Evolutionary conservation across 768 basidiomycete genomes (phyloP).

Genomic region (Solioccasus polychromus): DNA sequence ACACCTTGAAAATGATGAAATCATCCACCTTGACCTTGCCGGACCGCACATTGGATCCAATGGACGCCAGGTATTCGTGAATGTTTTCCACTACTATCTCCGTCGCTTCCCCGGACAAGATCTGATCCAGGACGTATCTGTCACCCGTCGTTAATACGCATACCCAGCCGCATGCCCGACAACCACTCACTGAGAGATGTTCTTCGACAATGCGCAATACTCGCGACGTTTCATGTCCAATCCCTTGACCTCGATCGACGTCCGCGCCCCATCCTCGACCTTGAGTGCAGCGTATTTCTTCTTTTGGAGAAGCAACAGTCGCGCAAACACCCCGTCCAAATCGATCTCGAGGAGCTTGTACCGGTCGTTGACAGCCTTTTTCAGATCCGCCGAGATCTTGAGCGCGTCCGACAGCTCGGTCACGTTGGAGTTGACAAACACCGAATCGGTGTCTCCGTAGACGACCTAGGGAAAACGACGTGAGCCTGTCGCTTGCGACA

Average conservation of each 20-base stretch:
- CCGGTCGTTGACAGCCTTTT: constrained; percentile 93
- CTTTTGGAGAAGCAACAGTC: constrained; percentile 91
- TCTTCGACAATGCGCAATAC: constrained; percentile 89
- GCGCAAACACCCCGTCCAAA: constrained; percentile 89
- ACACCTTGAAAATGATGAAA: constrained; percentile 91
- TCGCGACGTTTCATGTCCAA: constrained; percentile 99
- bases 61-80: constrained; percentile 80
- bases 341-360: constrained; percentile 97
- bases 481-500: too few species aligned
- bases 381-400: constrained; percentile 88
- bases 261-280: constrained; percentile 77
- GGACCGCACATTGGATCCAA: constrained; percentile 75
- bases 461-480: constrained; percentile 68
- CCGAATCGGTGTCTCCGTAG: constrained; percentile 98
- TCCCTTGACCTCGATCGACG: constrained; percentile 90
- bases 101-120: constrained; percentile 87
- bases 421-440: constrained; percentile 96
- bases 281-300: constrained; percentile 99
- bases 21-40: constrained; percentile 86
- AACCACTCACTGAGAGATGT: constrained; percentile 77
- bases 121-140: constrained; percentile 87
- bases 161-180: not conserved
- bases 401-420: constrained; percentile 85
- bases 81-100: constrained; percentile 88
- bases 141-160: constrained; percentile 1